Evolutionary conservation across 2,329 filamentous ascomycete genomes (phyloP), one percentile per base, ranked within the genome.

Genomic region (Proliferodiscus dingleyae): DNA sequence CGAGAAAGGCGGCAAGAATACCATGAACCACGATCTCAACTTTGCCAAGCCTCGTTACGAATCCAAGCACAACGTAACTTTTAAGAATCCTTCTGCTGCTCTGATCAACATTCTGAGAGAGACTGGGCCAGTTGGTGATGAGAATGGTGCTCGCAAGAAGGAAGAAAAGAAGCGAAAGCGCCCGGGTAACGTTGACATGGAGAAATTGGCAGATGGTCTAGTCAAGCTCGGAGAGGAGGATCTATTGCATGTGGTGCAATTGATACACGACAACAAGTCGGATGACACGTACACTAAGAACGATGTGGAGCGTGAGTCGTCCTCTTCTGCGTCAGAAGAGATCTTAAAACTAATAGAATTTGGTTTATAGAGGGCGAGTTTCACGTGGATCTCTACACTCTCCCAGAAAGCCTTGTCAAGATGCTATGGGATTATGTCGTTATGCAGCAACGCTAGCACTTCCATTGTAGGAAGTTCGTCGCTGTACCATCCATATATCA

Each of bases 191-290:
- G 73, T 87, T 57, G 93, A 98, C 67, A 93, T 95, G 74, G 93
- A 98, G 73, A 97, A 95, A 75, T 80, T 98, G 59, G 93, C 91
- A 24, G 90, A 97, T 48, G 89, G 85, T 0, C 73, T 98, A 47
- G 83, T 91, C 65, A 89, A 88, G 72, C 80, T 98, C 21, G 79
- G 80, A 54, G 93, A 98, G 71, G 93, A 98, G 56, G 91, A 97
- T 61, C 72, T 98, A 33, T 74, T 98, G 51, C 87, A 93, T 58
- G 89, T 97, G 19, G 94, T 98, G 50, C 91, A 97, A 71, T 85
- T 98, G 80, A 91, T 98, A 52, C 93, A 97, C 67, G 93, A 98
- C 70, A 88, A 96, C 71, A 97, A 97, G 75, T 83, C 81, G 1
- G 80, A 88, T 5, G 89, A 95, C 54, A 96, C 91, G 1, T 97